Base-by-base conservation (phyloP, 345 rosid genomes). In the Linum tenue region DNA sequence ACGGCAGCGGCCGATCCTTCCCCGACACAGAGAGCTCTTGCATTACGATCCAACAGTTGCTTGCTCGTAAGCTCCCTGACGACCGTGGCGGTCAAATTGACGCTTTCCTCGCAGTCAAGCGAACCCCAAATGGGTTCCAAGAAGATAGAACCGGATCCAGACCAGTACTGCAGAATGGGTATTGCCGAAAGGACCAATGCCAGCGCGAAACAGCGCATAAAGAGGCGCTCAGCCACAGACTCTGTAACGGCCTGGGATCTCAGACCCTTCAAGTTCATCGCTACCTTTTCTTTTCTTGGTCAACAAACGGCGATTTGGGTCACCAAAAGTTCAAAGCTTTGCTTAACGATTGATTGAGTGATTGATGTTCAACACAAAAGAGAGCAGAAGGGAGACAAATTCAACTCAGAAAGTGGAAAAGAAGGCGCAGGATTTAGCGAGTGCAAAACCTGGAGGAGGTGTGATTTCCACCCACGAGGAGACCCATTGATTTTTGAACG, bases 391-490 rank as follows among this genome's bases (percentile, higher is more conserved):
- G 69, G 65, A 78, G 79, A 76, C 81, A 67, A 71, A 43, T 44
- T 16, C 10, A 37, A 22, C 31, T 22, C 31, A 22, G 31, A 22
- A 22, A 22, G 31, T 22, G 31, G 31, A 22, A 22, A 42, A 67
- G 36, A 2, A 51, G 55, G 59, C 16, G 35, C 39, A 39, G 60
- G 58, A 68, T 39, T 66, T 86, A 92, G 78, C 98, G 91, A 81
- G 94, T 78, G 66, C 97, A 90, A 86, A 92, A 92, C 96, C 97
- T 86, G 94, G 85, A 90, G 70, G 96, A 90, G 69, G 97, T 90
- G 82, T 90, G 98, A 79, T 92, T 92, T 64, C 98, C 97, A 88
- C 97, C 98, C 97, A 92, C 94, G 79, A 90, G 97, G 96, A 92
- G 70, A 67, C 85, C 89, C 84, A 69, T 82, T 58, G 90, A 79